A percentile compares a stretch with the other conserved stretches of the same genome.
Conservation (phyloP, 371 early-diverging fungal species). For the Mortierella sp. region DNA sequence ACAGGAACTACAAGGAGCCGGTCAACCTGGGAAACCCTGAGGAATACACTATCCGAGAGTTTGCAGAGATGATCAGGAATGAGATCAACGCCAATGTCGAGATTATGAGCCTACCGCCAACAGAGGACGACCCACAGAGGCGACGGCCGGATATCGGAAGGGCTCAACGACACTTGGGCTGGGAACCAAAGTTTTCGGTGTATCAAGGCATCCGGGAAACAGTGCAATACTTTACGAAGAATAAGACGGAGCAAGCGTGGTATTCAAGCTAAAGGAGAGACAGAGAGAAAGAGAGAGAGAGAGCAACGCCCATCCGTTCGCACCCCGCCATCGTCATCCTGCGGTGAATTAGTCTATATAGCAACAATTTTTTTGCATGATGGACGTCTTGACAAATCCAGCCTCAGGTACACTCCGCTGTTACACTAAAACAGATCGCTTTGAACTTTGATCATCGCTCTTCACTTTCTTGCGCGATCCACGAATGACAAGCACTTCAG, state of each 20-base stretch:
- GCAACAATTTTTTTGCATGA: too few species aligned
- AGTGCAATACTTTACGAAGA: conserved; percentile 77
- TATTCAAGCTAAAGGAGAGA: conserved; percentile 19
- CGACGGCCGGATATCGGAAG: conserved; percentile 82
- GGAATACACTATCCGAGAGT: conserved; percentile 84
- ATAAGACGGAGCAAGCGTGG: conserved; percentile 32
- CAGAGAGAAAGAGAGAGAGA: too few species aligned
- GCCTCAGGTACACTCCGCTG: too few species aligned
- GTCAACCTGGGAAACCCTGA: conserved; percentile 91
- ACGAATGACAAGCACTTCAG: background rate
- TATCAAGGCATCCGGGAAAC: conserved; percentile 87
- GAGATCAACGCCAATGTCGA: conserved; percentile 70
- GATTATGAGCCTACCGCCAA: conserved; percentile 75
- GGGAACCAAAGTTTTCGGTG: conserved; percentile 82
- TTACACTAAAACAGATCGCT: too few species aligned
- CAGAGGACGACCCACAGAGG: conserved; percentile 85
- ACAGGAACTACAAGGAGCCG: conserved; percentile 75
- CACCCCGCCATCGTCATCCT: background rate
- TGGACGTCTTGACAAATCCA: too few species aligned
- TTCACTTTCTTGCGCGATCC: too few species aligned
- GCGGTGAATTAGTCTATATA: background rate
- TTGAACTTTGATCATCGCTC: too few species aligned
- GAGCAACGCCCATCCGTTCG: background rate
- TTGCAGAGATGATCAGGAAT: conserved; percentile 81
- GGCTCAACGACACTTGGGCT: conserved; percentile 74